Percentiles rank a stretch among this genome's conserved stretches.
Conservation (phyloP, 495 filamentous ascomycete species). For the Daldinia vernicosa region DNA sequence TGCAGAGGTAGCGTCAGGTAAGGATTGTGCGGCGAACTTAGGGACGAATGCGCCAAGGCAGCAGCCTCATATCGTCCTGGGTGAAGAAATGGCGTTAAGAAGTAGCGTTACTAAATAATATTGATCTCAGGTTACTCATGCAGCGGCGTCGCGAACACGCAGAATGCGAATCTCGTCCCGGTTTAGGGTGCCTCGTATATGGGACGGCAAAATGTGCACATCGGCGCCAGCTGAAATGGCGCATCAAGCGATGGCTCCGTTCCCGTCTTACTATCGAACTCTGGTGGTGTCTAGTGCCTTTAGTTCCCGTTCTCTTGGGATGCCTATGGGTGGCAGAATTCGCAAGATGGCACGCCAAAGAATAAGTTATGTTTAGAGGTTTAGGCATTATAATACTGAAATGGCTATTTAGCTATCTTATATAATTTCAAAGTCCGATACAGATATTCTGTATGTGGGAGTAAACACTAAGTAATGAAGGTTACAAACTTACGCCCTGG, state of each 20-base stretch:
- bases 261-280: slow-evolving; percentile 45
- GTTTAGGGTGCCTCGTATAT: slow-evolving; percentile 61
- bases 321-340: slow-evolving; percentile 44
- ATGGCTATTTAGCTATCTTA: no score
- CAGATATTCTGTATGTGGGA: no score
- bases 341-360: slow-evolving; percentile 10
- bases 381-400: neutral
- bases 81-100: neutral
- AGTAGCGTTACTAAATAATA: slow-evolving; percentile 10
- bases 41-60: neutral
- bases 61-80: neutral
- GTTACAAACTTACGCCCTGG: no score
- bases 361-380: neutral
- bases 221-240: slow-evolving; percentile 41
- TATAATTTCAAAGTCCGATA: no score
- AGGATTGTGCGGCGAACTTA: slow-evolving; percentile 1
- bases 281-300: slow-evolving; percentile 47
- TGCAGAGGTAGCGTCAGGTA: slow-evolving; percentile 62
- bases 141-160: slow-evolving; percentile 61
- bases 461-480: no score
- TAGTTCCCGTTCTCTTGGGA: slow-evolving; percentile 43
- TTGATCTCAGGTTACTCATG: slow-evolving; percentile 56
- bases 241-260: slow-evolving; percentile 51
- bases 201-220: slow-evolving; percentile 57
- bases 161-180: slow-evolving; percentile 62